Percentiles rank a stretch among this genome's conserved stretches.
These are phyloP conservation scores for Amanita phalloides DNA, from an alignment of 768 basidiomycete species.

Conservation along the genomic window DNA sequence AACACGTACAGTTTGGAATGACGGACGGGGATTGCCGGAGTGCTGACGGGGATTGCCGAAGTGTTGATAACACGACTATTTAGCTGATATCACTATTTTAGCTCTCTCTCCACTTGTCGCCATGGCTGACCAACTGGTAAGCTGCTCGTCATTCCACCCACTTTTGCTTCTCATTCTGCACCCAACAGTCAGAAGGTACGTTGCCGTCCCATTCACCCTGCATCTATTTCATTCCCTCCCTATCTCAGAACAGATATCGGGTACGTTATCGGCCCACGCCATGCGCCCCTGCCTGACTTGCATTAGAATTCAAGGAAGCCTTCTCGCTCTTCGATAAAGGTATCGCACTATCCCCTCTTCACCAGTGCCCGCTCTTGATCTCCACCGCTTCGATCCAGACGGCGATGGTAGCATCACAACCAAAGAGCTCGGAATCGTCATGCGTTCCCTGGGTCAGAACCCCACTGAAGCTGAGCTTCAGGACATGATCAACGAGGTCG, in stretches of 20 bases:
- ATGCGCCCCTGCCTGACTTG: not conserved
- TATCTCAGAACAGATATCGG: conserved; percentile 14
- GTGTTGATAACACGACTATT: not conserved
- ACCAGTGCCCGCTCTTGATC: not conserved
- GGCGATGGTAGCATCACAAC: conserved; percentile 7
- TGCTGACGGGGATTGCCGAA: conserved; percentile 1
- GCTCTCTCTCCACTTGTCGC: not conserved
- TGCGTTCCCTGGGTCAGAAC: conserved; percentile 7
- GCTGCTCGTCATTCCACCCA: not conserved
- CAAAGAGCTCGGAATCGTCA: conserved; percentile 5
- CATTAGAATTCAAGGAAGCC: conserved; percentile 16
- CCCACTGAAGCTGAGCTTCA: conserved; percentile 7
- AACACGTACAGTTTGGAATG: conserved; percentile 70
- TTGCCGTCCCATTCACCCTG: not conserved
- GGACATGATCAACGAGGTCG: conserved; percentile 8
- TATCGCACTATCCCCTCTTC: conserved; percentile 1
- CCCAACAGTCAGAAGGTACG: conserved; percentile 3
- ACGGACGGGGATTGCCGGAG: not conserved
- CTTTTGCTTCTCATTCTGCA: not conserved
- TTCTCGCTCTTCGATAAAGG: conserved; percentile 17
- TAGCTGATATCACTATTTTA: too few relatives aligned
- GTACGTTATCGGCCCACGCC: conserved; percentile 5
- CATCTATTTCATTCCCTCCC: not conserved
- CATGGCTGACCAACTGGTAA: conserved; percentile 7
- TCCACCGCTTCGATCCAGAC: not conserved